Evolutionary conservation across 2,329 filamentous ascomycete genomes (phyloP).

Genomic region (Xylaria sp.): DNA sequence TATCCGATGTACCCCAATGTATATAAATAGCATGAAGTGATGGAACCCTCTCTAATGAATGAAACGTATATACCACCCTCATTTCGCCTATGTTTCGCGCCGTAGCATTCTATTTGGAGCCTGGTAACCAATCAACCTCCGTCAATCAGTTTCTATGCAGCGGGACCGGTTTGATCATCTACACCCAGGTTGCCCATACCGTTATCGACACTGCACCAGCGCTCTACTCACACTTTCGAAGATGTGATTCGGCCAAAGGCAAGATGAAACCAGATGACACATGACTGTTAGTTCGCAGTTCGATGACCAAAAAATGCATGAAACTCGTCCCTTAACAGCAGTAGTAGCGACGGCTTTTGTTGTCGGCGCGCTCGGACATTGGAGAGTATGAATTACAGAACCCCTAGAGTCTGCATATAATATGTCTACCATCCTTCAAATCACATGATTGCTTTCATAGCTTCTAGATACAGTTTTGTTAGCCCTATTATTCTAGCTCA

Average conservation of each 20-base stretch:
- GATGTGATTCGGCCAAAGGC: neutral
- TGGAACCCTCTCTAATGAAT: no score
- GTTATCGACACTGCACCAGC: constrained; percentile 1
- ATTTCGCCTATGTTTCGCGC: neutral
- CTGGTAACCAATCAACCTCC: neutral
- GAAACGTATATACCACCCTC: neutral
- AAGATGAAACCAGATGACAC: neutral
- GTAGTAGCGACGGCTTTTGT: neutral
- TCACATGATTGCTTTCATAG: no score
- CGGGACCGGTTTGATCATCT: constrained; percentile 21
- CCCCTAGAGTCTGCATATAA: no score
- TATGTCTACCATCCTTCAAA: no score
- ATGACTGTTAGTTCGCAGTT: neutral
- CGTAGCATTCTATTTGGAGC: neutral
- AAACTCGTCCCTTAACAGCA: neutral
- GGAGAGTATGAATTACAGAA: neutral
- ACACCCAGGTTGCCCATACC: neutral
- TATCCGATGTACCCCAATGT: constrained; percentile 3
- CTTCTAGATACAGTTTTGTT: no score
- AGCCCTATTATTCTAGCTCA: no score
- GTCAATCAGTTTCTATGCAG: constrained; percentile 2
- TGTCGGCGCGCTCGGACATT: neutral
- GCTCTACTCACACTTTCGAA: neutral
- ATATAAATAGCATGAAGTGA: neutral
- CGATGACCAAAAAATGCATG: neutral